Base-by-base conservation (phyloP, 2,329 filamentous ascomycete genomes). In the Acarospora socialis region DNA sequence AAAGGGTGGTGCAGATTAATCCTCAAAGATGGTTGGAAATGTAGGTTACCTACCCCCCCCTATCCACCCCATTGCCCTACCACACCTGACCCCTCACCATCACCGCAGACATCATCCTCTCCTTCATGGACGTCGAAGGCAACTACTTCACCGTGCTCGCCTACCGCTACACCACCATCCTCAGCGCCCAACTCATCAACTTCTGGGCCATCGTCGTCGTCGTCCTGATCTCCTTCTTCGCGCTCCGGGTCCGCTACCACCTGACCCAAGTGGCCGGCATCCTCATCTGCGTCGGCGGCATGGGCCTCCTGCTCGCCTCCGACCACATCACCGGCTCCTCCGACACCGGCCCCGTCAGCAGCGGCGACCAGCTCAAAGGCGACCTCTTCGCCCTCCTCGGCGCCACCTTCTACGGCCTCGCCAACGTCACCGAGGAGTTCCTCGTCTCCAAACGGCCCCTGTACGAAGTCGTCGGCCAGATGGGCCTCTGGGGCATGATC, bases 201-300 rank as follows among this genome's bases (percentile, higher is more conserved):
- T 95, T 95, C 62, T 95, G 87, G 87, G 81, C 86, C 46, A 95
- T 98, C 44, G 81, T 92, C 30, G 76, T 87, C 40, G 90, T 98
- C 14, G 83, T 95, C 13, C 51, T 80, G 39, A 60, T 94, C 43
- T 93, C 83, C 17, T 86, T 92, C 59, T 43, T 76, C 41, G 65
- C 94, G 46, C 71, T 98, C 36, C 70, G 68, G 44, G 90, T 98
- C 26, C 81, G 90, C 47, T 98, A 98, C 67, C 82, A 84, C 60
- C 63, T 71, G 52, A 73, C 81, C 36, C 90, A 95, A 63, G 73
- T 93, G 46, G 45, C 71, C 19, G 90, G 90, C 34, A 95, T 98
- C 53, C 50, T 94, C 29, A 64, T 95, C 54, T 90, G 81, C 64
- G 84, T 86, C 53, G 86, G 82, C 43, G 90, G 90, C 41, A 87